A percentile compares a stretch with the other conserved stretches of the same genome.
phyloP scores from a whole-genome alignment of 2,329 filamentous ascomycete genomes.

The Sporothrix curviconia region DNA sequence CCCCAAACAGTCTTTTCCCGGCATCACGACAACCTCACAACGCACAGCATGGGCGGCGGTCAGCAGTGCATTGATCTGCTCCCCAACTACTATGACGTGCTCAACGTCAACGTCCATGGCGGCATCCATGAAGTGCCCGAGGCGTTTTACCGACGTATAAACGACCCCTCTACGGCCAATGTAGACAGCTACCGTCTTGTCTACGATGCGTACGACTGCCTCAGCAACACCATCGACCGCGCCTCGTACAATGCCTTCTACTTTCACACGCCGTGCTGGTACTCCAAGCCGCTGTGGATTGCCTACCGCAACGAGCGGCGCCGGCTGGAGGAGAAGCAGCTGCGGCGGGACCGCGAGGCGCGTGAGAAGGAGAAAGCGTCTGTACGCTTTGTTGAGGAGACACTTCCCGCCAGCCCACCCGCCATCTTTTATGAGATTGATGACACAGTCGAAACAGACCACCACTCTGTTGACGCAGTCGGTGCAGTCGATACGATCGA shows the following conservation, averaged over 20 bases:
- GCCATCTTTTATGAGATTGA: too few species aligned
- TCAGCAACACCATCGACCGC: slow-evolving; percentile 7
- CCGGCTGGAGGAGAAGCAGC: neutral
- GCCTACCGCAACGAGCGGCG: slow-evolving; percentile 7
- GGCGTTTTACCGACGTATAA: neutral
- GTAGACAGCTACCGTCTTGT: too few species aligned
- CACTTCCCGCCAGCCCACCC: too few species aligned
- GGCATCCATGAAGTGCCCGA: neutral
- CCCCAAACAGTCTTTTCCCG: too few species aligned
- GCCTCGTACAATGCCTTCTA: slow-evolving; percentile 10
- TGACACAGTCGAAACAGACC: too few species aligned
- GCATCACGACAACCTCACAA: neutral
- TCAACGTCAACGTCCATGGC: slow-evolving; percentile 2
- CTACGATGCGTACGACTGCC: slow-evolving; percentile 5
- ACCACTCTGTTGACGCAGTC: too few species aligned
- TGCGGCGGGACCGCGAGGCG: neutral
- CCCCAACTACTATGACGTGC: slow-evolving; percentile 5
- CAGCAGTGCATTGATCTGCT: neutral
- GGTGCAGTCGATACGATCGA: too few species aligned
- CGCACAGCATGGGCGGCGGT: neutral
- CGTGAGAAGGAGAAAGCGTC: too few species aligned
- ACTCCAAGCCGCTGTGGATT: slow-evolving; percentile 2
- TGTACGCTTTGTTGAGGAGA: neutral
- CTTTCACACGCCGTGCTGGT: slow-evolving; percentile 12
- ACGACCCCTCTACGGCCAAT: too few species aligned